Base-by-base conservation (phyloP, 306 rosid genomes). In the Psophocarpus tetragonolobus region DNA sequence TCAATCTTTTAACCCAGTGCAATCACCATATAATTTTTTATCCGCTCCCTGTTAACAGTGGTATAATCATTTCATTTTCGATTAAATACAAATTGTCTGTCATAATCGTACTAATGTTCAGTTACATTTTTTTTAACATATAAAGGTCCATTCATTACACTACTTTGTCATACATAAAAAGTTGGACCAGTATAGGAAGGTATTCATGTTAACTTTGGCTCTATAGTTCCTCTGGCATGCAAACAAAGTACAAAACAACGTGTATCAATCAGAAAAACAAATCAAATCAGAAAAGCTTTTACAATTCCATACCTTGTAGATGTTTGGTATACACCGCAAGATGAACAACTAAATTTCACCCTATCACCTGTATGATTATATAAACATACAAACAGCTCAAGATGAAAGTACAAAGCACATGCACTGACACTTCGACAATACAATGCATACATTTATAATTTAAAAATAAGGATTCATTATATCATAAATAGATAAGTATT, bases 331-430 rank as follows among this genome's bases (percentile, higher is more conserved):
- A 86, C 63, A 42, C 84, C 84, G 75, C 84, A 75, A 57, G 86
- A 74, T 20, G 85, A 73, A 71, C 87, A 86, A 58, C 11, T 87
- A 77, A 82, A 91, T 82, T 80, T 89, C 54, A 93, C 93, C 75
- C 94, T 89, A 79, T 93, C 95, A 84, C 98, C 97, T 93, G 94
- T 82, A 84, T 47, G 35, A 68, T 56, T 80, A 81, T 76, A 74
- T 58, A 62, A 75, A 66, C 79, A 69, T 24, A 76, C 42, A 56
- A 77, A 74, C 27, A 54, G 29, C 39, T 45, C 30, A 32, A 62
- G 33, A 75, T 74, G 12, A 29, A 65, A 53, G 14, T 67, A 23
- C 11, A 7, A 36, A 21, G 36, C 54, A 42, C 13, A 5, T 1
- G 3, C 35, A 20, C 23, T 13, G 54, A 41, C 51, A 39, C n/a